Percentiles rank a stretch among this genome's conserved stretches.
Evolutionary conservation across 2,329 filamentous ascomycete genomes (phyloP).

Genomic region (Coleophoma cylindrospora): DNA sequence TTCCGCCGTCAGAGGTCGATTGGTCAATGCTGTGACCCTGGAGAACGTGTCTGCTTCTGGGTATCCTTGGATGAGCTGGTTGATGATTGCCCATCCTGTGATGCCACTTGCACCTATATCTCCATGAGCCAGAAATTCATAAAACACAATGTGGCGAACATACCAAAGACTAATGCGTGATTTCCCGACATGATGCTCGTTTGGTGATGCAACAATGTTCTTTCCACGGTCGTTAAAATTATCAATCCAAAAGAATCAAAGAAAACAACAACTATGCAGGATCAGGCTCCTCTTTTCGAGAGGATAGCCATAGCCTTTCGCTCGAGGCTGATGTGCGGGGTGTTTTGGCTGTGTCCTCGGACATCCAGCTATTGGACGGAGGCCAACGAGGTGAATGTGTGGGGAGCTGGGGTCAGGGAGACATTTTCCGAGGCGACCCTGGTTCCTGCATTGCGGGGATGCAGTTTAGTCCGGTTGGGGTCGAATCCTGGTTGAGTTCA

Average conservation of each 20-base stretch:
- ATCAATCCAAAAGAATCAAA: not conserved
- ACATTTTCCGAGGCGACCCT: not conserved
- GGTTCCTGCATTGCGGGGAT: too few species aligned
- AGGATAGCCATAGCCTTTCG: slow-evolving; percentile 1
- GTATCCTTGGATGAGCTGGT: slow-evolving; percentile 21
- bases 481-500: too few species aligned
- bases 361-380: not conserved
- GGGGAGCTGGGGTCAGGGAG: not conserved
- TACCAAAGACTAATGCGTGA: slow-evolving; percentile 24
- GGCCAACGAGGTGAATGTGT: too few species aligned
- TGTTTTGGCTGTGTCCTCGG: not conserved
- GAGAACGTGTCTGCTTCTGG: slow-evolving; percentile 22
- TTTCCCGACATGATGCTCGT: slow-evolving; percentile 6
- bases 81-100: slow-evolving; percentile 27
- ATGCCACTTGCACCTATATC: slow-evolving; percentile 24
- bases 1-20: slow-evolving; percentile 17
- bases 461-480: too few species aligned
- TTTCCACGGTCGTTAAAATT: not conserved
- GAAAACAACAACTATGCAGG: too few species aligned
- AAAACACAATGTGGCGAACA: not conserved
- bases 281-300: too few species aligned
- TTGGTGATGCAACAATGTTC: not conserved
- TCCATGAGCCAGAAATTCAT: not conserved
- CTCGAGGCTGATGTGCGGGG: slow-evolving; percentile 8
- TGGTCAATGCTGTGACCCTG: slow-evolving; percentile 23